phyloP scores from a whole-genome alignment of 768 basidiomycete species.

The Rossbeevera mucosa region DNA sequence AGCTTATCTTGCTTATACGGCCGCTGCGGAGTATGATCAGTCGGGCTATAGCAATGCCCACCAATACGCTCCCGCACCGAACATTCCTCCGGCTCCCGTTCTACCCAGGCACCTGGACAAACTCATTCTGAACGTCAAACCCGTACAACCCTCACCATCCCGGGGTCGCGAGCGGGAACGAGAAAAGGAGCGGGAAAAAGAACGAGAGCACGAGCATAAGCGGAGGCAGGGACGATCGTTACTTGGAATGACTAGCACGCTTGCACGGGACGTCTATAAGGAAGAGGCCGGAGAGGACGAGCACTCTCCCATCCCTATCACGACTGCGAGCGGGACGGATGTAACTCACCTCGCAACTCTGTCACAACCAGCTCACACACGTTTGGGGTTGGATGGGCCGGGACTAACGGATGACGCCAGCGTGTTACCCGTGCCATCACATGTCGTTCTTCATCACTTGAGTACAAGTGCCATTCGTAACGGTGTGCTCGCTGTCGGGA shows the following conservation, averaged over 20 bases:
- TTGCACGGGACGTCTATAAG: conserved; percentile 25
- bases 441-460: conserved; percentile 91
- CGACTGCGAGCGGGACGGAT: conserved; percentile 37
- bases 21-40: conserved; percentile 32
- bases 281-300: conserved; percentile 23
- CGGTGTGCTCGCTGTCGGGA: conserved; percentile 88
- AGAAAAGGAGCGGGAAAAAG: conserved; percentile 34
- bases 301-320: conserved; percentile 29
- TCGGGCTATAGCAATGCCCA: conserved; percentile 34
- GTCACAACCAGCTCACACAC: conserved; percentile 23
- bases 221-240: conserved; percentile 31
- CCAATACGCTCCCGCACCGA: conserved; percentile 53
- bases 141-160: conserved; percentile 30
- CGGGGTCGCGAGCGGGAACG: conserved; percentile 33
- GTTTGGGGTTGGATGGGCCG: conserved; percentile 34
- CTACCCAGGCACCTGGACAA: conserved; percentile 92
- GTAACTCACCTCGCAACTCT: conserved; percentile 30
- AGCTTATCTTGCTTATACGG: conserved; percentile 47
- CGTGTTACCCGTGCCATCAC: conserved; percentile 88
- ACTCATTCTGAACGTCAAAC: conserved; percentile 73
- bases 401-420: conserved; percentile 81
- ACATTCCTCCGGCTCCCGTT: conserved; percentile 82
- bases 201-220: conserved; percentile 30
- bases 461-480: conserved; percentile 94
- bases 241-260: conserved; percentile 34